phyloP scores from a whole-genome alignment of 768 basidiomycete genomes.

The Xerocomus brunneocitrinus region DNA sequence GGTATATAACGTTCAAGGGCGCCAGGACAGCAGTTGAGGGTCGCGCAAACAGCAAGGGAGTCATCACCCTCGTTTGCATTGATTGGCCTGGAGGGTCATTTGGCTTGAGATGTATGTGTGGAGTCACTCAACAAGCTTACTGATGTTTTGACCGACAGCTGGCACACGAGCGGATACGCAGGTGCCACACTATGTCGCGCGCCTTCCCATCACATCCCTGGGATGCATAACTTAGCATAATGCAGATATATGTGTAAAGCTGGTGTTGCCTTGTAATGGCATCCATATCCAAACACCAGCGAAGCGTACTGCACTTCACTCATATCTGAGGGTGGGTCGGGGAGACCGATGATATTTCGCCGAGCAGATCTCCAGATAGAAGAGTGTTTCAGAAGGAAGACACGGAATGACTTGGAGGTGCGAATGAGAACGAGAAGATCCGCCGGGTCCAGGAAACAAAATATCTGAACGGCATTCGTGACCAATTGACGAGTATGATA shows the following conservation, averaged over 20 bases:
- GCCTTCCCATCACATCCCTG: slow-evolving; percentile 25
- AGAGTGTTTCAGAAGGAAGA: slow-evolving; percentile 34
- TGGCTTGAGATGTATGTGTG: not conserved
- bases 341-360: slow-evolving; percentile 36
- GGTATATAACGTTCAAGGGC: slow-evolving; percentile 22
- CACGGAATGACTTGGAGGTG: slow-evolving; percentile 38
- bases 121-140: slow-evolving; percentile 12
- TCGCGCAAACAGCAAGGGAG: slow-evolving; percentile 3
- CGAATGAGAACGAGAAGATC: slow-evolving; percentile 46
- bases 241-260: not conserved
- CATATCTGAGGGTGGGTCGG: slow-evolving; percentile 43
- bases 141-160: slow-evolving; percentile 23
- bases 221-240: not conserved
- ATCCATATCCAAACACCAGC: slow-evolving; percentile 44
- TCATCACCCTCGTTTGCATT: slow-evolving; percentile 11
- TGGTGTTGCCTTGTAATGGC: slow-evolving; percentile 32
- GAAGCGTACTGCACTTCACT: slow-evolving; percentile 47
- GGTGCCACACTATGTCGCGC: slow-evolving; percentile 29
- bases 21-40: slow-evolving; percentile 5
- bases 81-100: slow-evolving; percentile 13
- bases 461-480: slow-evolving; percentile 32
- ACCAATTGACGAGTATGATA: not conserved
- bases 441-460: slow-evolving; percentile 38
- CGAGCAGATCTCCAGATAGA: slow-evolving; percentile 33
- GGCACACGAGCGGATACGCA: slow-evolving; percentile 31